A percentile compares a stretch with the other conserved stretches of the same genome.
Conservation (phyloP, 163 green algal species). For the Picocystis sp. region DNA sequence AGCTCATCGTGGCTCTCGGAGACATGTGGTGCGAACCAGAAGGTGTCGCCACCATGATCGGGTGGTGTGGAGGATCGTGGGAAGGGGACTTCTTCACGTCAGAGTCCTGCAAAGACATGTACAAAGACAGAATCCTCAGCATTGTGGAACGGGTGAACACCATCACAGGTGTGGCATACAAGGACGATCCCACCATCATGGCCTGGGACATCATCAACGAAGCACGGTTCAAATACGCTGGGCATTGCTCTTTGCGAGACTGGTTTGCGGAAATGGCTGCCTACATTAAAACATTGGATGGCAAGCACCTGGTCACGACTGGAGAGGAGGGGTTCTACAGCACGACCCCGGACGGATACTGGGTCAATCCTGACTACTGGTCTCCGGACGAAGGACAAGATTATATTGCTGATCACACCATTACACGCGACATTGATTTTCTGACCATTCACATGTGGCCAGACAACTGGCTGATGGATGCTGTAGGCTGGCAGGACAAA, state of each 20-base stretch:
- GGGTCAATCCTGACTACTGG: conserved; percentile 11
- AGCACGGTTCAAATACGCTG: not conserved
- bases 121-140: not conserved
- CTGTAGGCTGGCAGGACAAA: too few species aligned
- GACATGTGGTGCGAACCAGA: conserved; percentile 14
- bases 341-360: too few species aligned
- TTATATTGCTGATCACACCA: conserved; percentile 22
- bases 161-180: conserved; percentile 8
- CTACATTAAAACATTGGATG: conserved; percentile 28
- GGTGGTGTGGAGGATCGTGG: too few species aligned
- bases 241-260: conserved; percentile 8
- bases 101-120: not conserved
- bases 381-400: conserved; percentile 21
- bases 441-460: conserved; percentile 48
- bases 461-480: conserved; percentile 33
- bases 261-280: conserved; percentile 36
- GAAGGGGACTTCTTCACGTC: too few species aligned
- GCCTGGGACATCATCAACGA: conserved; percentile 19
- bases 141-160: conserved; percentile 7
- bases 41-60: too few species aligned
- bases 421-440: conserved; percentile 39
- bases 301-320: conserved; percentile 41
- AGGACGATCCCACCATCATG: conserved; percentile 16
- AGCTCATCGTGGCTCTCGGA: conserved; percentile 16
- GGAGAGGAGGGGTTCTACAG: conserved; percentile 45